Percentiles rank a stretch among this genome's conserved stretches.
Conservation (phyloP, 441 rosid species). For the Erodium trifolium region DNA sequence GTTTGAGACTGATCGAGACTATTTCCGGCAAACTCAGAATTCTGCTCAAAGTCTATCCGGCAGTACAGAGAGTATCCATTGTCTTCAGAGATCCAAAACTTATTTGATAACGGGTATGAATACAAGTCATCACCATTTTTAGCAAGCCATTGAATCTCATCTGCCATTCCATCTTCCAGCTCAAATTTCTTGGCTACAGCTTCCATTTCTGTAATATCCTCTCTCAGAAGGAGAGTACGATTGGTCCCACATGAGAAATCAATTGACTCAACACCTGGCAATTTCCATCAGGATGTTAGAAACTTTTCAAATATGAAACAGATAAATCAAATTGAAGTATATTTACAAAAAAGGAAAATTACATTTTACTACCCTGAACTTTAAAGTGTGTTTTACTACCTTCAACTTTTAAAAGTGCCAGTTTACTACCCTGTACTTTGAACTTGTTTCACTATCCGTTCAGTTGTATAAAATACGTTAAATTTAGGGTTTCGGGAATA, state of each 20-base stretch:
- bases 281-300: constrained; percentile 15
- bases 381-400: too few relatives aligned
- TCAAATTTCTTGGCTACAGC: constrained; percentile 78
- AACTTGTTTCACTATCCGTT: too few relatives aligned
- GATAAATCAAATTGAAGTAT: not conserved
- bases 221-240: constrained; percentile 61
- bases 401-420: too few relatives aligned
- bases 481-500: too few relatives aligned
- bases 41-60: constrained; percentile 37
- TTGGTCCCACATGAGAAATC: constrained; percentile 64
- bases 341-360: not conserved
- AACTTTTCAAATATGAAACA: constrained; percentile 12
- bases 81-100: constrained; percentile 25
- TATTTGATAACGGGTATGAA: constrained; percentile 38
- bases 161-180: constrained; percentile 43
- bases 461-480: too few relatives aligned
- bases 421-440: too few relatives aligned
- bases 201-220: constrained; percentile 62
- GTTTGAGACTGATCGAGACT: constrained; percentile 22
- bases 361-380: too few relatives aligned
- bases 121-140: constrained; percentile 46
- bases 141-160: constrained; percentile 31
- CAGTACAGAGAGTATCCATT: constrained; percentile 72
- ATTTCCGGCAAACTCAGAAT: constrained; percentile 20
- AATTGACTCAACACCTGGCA: constrained; percentile 50